Base-by-base conservation (phyloP, 441 rosid species). In the Biscutella laevigata region DNA sequence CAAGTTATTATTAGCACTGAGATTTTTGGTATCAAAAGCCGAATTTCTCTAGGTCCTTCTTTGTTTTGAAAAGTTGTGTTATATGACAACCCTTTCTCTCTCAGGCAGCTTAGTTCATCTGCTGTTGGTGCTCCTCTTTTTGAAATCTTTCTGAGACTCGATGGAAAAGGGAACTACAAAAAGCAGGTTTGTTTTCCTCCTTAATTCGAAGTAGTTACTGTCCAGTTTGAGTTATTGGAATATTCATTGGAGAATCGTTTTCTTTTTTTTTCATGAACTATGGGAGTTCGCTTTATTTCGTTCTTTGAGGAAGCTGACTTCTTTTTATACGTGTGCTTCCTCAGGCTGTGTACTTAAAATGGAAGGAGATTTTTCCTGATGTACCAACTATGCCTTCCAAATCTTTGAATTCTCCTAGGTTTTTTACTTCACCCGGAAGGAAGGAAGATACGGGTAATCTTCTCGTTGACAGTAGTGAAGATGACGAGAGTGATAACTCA, bases 271-370 rank as follows among this genome's bases (percentile, higher is more conserved):
- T 46, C 4, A 20, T 20, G 24, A 34, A 28, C 28, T 36, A n/a
- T 45, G 2, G 13, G 36, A 2, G 6, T 48, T 11, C 40, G 26
- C 27, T 40, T 57, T 44, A 24, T 16, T 54, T 28, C 22, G 36
- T 40, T 17, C 41, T 48, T 53, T 46, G 24, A 20, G 48, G 36
- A 50, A 42, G 37, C 30, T 33, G 17, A 1, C 6, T 40, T 26
- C 46, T 52, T 29, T 12, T 56, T 38, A 28, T 40, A 51, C 47
- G 36, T 19, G 62, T 61, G 58, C 53, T 32, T 68, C 63, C 59
- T 60, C 76, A 91, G 98, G 91, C 78, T 35, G 98, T 88, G 60
- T 85, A 88, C 73, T 76, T 91, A 51, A 83, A 83, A 69, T 76
- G 73, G 59, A 77, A 77, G 71, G 77, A 73, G 59, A 41, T 63